These are phyloP conservation scores for Nigrograna mackinnonii DNA, from an alignment of 2,329 filamentous ascomycete genomes.

Conservation along the genomic window DNA sequence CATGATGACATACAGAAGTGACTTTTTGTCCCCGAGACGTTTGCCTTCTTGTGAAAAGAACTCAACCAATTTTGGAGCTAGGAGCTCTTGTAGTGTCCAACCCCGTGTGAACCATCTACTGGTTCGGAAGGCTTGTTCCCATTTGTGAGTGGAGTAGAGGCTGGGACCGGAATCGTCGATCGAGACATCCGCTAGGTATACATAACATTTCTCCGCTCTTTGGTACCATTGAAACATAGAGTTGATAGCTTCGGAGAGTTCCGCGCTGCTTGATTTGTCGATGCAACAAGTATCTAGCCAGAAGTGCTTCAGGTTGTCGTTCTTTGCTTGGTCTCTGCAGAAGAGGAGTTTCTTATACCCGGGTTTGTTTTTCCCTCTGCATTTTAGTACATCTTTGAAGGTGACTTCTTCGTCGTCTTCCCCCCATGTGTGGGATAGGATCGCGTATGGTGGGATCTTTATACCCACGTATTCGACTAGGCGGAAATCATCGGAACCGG, in stretches of 20 bases:
- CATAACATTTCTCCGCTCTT: no score
- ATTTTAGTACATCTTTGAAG: no score
- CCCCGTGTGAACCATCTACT: no score
- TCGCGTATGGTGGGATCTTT: slow-evolving; percentile 6
- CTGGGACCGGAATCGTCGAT: not conserved
- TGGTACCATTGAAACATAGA: no score
- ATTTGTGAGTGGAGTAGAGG: not conserved
- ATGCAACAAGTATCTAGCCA: no score
- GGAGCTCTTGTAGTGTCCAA: no score
- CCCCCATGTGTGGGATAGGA: slow-evolving; percentile 11
- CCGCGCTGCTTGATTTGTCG: no score
- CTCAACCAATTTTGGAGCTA: slow-evolving; percentile 1
- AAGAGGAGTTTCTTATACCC: not conserved
- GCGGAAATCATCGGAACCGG: no score
- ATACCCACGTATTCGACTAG: not conserved
- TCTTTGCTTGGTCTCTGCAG: not conserved
- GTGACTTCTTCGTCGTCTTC: not conserved
- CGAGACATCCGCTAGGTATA: not conserved
- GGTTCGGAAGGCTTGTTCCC: not conserved
- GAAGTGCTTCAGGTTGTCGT: not conserved
- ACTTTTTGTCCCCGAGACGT: not conserved
- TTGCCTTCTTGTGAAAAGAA: not conserved
- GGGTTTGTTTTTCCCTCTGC: no score
- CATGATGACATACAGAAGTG: no score
- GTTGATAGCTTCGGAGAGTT: no score